Evolutionary conservation across 441 rosid species (phyloP), one percentile per base, ranked within the genome.

Genomic region (Mallotus repandus): DNA sequence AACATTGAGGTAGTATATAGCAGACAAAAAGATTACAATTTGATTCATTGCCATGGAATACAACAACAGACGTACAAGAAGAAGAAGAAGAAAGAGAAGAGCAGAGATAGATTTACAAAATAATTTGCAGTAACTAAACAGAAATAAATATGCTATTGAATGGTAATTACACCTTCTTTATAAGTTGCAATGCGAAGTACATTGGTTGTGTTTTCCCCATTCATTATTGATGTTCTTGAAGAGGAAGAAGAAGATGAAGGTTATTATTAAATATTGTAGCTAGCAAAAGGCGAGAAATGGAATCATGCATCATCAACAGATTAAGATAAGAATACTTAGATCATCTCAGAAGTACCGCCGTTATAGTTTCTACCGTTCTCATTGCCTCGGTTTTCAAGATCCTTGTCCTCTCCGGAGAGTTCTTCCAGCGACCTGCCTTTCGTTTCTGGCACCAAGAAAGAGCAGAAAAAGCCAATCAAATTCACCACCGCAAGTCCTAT

Each of bases 381-480:
- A 60, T 69, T 73, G 48, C 18, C 64, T 21, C 41, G 69, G 53
- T 45, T 62, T 7, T 55, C 84, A 16, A 69, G 76, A 0, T 76
- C 84, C 62, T 71, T 70, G 66, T 85, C 84, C 55, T 90, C 91
- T 38, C 88, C 86, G 1, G 96, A 84, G 7, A 89, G 77, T 63
- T 90, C 91, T 80, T 88, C 96, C 0, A 90, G 84, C 4, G 93
- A 86, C 74, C 68, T 78, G 35, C 91, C 93, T 59, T 85, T 90
- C 0, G 96, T 84, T 64, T 90, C 96, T 0, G 90, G 90, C 69
- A 90, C 84, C 75, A 89, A 74, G 67, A 90, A 74, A 69, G 92
- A 82, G 68, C 80, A 86, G 60, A 81, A 9, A 16, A 90, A 79
- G 10, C 93, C 93, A 6, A 85, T 2, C 43, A 88, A 65, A 59